Percentiles rank a stretch among this genome's conserved stretches.
Evolutionary conservation across 306 rosid species (phyloP).

Genomic region (Prunus persica): DNA sequence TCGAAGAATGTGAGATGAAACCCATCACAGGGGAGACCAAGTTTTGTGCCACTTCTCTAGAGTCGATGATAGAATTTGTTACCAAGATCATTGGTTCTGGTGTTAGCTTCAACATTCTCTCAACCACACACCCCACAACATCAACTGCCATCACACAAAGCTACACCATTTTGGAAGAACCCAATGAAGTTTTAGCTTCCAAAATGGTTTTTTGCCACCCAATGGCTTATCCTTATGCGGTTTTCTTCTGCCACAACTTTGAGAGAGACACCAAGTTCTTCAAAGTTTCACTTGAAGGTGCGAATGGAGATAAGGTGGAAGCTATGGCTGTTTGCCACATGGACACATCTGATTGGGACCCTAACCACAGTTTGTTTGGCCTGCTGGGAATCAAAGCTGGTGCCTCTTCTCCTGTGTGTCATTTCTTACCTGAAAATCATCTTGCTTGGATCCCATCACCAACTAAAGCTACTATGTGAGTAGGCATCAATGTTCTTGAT

Average conservation of each 20-base stretch:
- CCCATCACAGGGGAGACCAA: conserved; percentile 49
- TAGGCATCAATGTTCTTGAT: neutral
- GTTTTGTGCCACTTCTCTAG: conserved; percentile 53
- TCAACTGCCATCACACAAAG: conserved; percentile 33
- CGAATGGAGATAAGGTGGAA: conserved; percentile 44
- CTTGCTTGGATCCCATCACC: conserved; percentile 52
- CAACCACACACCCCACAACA: conserved; percentile 36
- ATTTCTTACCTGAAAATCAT: conserved; percentile 54
- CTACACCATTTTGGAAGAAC: conserved; percentile 34
- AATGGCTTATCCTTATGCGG: conserved; percentile 41
- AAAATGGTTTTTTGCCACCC: conserved; percentile 62
- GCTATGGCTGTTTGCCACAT: conserved; percentile 60
- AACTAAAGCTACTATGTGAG: conserved; percentile 27
- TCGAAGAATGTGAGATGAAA: conserved; percentile 33
- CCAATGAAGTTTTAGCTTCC: conserved; percentile 46
- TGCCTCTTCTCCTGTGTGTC: conserved; percentile 44
- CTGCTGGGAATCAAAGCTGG: conserved; percentile 42
- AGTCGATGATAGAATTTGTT: conserved; percentile 44
- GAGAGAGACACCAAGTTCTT: conserved; percentile 44
- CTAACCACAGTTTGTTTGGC: conserved; percentile 29
- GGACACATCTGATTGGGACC: conserved; percentile 58
- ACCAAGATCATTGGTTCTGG: conserved; percentile 28
- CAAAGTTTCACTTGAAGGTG: conserved; percentile 44
- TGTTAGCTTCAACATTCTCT: conserved; percentile 22
- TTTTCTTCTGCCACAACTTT: conserved; percentile 55